These are phyloP conservation scores for Saccharomycopsis babjevae DNA, from an alignment of 805 yeast species.

Conservation along the genomic window DNA sequence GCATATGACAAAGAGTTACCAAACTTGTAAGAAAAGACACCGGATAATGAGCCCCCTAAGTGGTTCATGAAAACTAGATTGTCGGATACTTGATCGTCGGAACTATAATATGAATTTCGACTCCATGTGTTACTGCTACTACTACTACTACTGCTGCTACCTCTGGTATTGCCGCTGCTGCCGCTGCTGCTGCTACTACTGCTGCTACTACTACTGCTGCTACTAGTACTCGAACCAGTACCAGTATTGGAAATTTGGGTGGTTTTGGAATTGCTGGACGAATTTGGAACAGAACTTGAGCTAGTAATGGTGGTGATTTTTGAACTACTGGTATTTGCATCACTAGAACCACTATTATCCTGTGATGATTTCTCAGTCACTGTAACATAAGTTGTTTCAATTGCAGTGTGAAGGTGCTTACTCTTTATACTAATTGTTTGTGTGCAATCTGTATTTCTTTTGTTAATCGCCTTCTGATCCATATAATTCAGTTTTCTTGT, in stretches of 20 bases:
- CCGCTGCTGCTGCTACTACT: constrained; percentile 22
- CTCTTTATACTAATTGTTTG: constrained; percentile 17
- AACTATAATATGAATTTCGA: constrained; percentile 61
- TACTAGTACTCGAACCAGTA: too few relatives aligned
- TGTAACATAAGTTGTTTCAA: constrained; percentile 69
- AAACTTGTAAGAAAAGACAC: constrained; percentile 68
- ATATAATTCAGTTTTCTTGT: neutral
- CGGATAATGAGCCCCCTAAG: constrained; percentile 81
- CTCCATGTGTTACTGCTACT: constrained; percentile 39
- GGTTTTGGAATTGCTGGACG: constrained; percentile 19
- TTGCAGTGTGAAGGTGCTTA: constrained; percentile 44
- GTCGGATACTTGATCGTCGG: constrained; percentile 49
- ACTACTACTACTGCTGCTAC: constrained; percentile 12
- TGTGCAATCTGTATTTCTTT: constrained; percentile 29
- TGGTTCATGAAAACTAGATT: constrained; percentile 75
- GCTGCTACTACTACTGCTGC: constrained; percentile 19
- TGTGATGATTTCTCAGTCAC: constrained; percentile 37
- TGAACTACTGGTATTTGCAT: neutral
- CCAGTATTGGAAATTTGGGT: too few relatives aligned
- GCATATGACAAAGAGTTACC: constrained; percentile 63
- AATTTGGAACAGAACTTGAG: constrained; percentile 19
- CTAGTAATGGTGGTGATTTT: constrained; percentile 22
- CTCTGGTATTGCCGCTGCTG: constrained; percentile 20
- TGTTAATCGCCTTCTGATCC: constrained; percentile 24
- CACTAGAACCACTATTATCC: constrained; percentile 40